Conservation (phyloP, 257 asterid species). For the Lithospermum erythrorhizon region DNA sequence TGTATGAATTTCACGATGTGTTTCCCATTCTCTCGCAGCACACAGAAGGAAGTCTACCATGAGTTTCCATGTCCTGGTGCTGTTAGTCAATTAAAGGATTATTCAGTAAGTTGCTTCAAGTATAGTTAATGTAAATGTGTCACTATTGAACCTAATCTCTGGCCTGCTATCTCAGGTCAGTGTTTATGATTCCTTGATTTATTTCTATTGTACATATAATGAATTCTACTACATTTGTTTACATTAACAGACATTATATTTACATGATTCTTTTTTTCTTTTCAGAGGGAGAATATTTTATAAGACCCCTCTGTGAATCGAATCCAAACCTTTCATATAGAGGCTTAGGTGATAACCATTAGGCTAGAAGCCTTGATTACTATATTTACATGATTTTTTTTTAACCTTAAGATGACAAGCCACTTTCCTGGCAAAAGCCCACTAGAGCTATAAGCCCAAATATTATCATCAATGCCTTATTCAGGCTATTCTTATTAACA, state of each 20-base stretch:
- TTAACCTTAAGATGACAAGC: no score
- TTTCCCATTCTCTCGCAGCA: neutral
- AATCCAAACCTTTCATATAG: no score
- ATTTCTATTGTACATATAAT: neutral
- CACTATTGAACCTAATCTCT: neutral
- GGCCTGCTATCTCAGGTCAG: neutral
- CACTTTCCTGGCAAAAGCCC: no score
- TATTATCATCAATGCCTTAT: no score
- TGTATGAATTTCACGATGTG: neutral
- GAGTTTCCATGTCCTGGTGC: no score
- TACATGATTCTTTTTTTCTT: neutral
- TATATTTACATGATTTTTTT: no score
- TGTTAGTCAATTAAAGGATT: neutral
- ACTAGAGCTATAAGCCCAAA: no score
- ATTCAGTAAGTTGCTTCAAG: neutral
- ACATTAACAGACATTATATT: neutral
- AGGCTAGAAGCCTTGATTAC: no score
- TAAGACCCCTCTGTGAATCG: no score
- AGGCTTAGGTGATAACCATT: no score
- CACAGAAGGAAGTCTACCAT: conserved; percentile 3
- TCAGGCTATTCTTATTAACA: no score
- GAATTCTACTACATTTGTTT: neutral
- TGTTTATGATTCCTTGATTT: neutral
- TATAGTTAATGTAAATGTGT: neutral
- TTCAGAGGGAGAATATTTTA: no score